A percentile compares a stretch with the other conserved stretches of the same genome.
Conservation (phyloP, 2,329 filamentous ascomycete species). For the Chaetomium globosum region DNA sequence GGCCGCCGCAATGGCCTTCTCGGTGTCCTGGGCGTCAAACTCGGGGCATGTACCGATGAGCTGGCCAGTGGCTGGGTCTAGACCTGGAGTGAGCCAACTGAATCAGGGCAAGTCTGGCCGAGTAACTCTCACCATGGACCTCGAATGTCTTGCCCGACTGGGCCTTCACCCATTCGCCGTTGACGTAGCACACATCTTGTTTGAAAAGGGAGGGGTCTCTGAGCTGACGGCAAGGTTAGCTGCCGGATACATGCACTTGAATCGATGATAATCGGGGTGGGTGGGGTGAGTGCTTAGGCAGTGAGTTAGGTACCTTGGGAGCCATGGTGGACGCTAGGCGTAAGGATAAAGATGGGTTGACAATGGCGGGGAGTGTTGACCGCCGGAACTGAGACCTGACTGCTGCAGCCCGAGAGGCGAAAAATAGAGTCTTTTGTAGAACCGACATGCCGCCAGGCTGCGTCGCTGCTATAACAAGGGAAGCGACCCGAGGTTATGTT, state of each 20-base stretch:
- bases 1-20: constrained; percentile 82
- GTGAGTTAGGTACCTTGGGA: constrained; percentile 50
- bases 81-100: constrained; percentile 17
- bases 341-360: constrained; percentile 30
- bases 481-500: background rate
- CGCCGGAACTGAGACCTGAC: constrained; percentile 39
- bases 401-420: constrained; percentile 34
- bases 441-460: constrained; percentile 27
- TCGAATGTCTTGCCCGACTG: constrained; percentile 90
- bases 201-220: constrained; percentile 83
- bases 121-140: constrained; percentile 61
- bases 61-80: constrained; percentile 81
- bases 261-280: background rate
- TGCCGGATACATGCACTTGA: background rate
- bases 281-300: constrained; percentile 35
- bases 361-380: constrained; percentile 36
- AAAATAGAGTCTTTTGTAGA: constrained; percentile 37
- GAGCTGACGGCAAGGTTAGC: constrained; percentile 53
- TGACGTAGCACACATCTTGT: constrained; percentile 78
- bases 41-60: constrained; percentile 84
- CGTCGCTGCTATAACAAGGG: background rate
- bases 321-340: constrained; percentile 51
- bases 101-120: background rate
- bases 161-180: constrained; percentile 88
- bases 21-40: constrained; percentile 75